A percentile compares a stretch with the other conserved stretches of the same genome.
Evolutionary conservation across 192 early-diverging fungal species (phyloP).

Genomic region (Linnemannia hyalina): DNA sequence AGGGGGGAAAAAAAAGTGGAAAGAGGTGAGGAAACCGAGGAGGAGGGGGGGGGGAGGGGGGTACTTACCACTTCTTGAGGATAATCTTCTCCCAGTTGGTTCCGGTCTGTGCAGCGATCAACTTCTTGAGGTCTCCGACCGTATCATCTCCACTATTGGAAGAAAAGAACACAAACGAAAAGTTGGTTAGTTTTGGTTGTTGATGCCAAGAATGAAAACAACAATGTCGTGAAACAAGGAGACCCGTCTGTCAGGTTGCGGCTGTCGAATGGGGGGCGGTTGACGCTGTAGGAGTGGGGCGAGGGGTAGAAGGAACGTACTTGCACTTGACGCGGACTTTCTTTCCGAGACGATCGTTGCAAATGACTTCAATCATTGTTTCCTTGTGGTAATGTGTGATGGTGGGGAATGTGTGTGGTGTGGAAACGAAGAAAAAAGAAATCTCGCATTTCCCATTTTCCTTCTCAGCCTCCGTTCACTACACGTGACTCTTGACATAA

Average conservation of each 20-base stretch:
- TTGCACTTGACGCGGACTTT: slow-evolving; percentile 92
- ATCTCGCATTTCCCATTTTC: no score
- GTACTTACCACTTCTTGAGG: slow-evolving; percentile 84
- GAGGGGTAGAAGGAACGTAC: slow-evolving; percentile 56
- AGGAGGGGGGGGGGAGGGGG: no score
- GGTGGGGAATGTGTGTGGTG: no score
- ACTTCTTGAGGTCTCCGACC: slow-evolving; percentile 85
- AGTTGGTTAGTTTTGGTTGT: no score
- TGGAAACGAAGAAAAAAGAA: no score
- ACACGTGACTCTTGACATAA: no score
- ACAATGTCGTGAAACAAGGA: no score
- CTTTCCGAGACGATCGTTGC: slow-evolving; percentile 92
- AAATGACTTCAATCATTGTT: slow-evolving; percentile 75
- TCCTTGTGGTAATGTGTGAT: neutral
- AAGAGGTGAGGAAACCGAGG: no score
- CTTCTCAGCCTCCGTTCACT: no score
- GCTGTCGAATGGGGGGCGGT: no score
- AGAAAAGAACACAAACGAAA: neutral
- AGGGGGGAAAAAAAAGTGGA: neutral
- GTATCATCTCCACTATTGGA: slow-evolving; percentile 79
- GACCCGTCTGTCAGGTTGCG: no score
- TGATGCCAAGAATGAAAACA: neutral
- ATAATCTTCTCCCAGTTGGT: slow-evolving; percentile 91
- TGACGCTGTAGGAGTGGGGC: neutral
- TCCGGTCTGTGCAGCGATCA: slow-evolving; percentile 91